Evolutionary conservation across 2,329 filamentous ascomycete species (phyloP).

Genomic region (Raffaelea albimanens): DNA sequence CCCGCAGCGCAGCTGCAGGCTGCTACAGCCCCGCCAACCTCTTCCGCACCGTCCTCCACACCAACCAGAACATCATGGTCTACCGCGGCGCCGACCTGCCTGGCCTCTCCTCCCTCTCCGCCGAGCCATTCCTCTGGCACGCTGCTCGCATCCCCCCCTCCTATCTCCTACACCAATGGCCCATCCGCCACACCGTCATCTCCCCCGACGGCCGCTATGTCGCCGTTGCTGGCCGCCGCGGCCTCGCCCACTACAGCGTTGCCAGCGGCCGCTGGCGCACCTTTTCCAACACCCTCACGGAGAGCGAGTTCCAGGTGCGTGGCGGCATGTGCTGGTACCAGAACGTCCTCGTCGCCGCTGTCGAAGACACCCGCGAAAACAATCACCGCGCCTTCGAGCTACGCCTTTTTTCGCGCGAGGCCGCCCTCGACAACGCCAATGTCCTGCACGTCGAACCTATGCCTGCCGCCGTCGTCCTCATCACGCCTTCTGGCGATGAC

Average conservation of each 20-base stretch:
- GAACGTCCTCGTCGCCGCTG: constrained; percentile 84
- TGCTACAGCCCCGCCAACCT: constrained; percentile 90
- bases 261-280: constrained; percentile 93
- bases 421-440: constrained; percentile 61
- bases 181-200: constrained; percentile 76
- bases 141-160: constrained; percentile 73
- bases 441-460: constrained; percentile 70
- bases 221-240: constrained; percentile 86
- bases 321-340: constrained; percentile 99
- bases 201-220: constrained; percentile 91
- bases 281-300: constrained; percentile 69
- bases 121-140: constrained; percentile 92
- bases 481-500: constrained; percentile 84
- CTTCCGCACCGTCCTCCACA: constrained; percentile 80
- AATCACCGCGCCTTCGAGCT: constrained; percentile 58
- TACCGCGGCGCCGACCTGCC: constrained; percentile 90
- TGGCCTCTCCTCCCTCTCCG: constrained; percentile 83
- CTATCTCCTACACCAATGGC: constrained; percentile 90
- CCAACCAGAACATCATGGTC: constrained; percentile 77
- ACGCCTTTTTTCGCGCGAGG: constrained; percentile 86
- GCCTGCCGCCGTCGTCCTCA: constrained; percentile 77
- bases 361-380: constrained; percentile 78
- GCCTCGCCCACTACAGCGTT: constrained; percentile 90
- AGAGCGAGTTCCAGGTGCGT: constrained; percentile 84
- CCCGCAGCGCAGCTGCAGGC: constrained; percentile 82